These are phyloP conservation scores for Fusarium vanettenii DNA, from an alignment of 2,329 filamentous ascomycete species.

Conservation along the genomic window DNA sequence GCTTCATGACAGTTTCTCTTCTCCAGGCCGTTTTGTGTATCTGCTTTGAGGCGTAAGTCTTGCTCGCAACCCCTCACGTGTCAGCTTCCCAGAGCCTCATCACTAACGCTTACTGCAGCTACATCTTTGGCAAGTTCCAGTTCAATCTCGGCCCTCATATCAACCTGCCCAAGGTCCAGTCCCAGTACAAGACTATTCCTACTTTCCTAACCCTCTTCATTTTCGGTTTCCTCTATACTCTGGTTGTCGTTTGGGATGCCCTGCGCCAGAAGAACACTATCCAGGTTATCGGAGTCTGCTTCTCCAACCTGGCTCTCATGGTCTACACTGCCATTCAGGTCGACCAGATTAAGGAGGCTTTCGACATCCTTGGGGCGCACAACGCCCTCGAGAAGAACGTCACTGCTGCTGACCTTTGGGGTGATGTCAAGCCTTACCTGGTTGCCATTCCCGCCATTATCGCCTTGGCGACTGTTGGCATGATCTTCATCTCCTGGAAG, in stretches of 20 bases:
- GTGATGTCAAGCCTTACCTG: slow-evolving; percentile 77
- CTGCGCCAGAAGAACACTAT: slow-evolving; percentile 97
- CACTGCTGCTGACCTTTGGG: slow-evolving; percentile 68
- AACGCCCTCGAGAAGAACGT: slow-evolving; percentile 56
- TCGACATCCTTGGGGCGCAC: slow-evolving; percentile 62
- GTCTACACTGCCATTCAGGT: slow-evolving; percentile 95
- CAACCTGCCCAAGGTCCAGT: slow-evolving; percentile 54
- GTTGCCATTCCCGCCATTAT: slow-evolving; percentile 89
- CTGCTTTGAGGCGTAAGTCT: slow-evolving; percentile 84
- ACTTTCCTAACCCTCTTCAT: slow-evolving; percentile 97
- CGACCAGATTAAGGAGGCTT: slow-evolving; percentile 85
- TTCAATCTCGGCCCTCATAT: slow-evolving; percentile 60
- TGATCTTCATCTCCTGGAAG: slow-evolving; percentile 89
- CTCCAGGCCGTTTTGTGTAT: slow-evolving; percentile 85
- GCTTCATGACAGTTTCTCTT: slow-evolving; percentile 80
- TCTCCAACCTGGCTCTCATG: slow-evolving; percentile 91
- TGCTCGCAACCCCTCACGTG: background rate
- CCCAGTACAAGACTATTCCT: slow-evolving; percentile 80
- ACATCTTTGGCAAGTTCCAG: slow-evolving; percentile 91
- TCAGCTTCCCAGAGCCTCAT: background rate
- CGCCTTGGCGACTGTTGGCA: slow-evolving; percentile 76
- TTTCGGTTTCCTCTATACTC: slow-evolving; percentile 94
- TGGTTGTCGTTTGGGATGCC: slow-evolving; percentile 92
- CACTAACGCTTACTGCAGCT: slow-evolving; percentile 63
- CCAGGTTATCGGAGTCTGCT: slow-evolving; percentile 93